Percentiles rank a stretch among this genome's conserved stretches.
Conservation (phyloP, 2,329 filamentous ascomycete genomes). For the Hypoxylon sp. region DNA sequence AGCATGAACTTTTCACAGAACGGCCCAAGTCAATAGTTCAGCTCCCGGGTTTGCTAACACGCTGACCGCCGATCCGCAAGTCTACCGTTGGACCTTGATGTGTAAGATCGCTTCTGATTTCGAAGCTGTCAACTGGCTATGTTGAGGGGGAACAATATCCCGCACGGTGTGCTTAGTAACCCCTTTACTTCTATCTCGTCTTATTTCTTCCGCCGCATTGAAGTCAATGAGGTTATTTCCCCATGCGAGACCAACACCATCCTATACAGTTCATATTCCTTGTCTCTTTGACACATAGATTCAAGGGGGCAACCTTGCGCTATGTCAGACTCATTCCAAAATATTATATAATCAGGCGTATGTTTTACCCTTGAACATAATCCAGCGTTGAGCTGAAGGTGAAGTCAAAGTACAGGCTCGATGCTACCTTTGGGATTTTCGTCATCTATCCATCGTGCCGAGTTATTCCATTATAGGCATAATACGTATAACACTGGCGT, state of each 20-base stretch:
- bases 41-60: neutral
- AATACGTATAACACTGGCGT: neutral
- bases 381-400: neutral
- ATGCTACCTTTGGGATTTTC: conserved; percentile 2
- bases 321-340: neutral
- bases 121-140: neutral
- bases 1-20: conserved; percentile 86
- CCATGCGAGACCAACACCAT: neutral
- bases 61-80: neutral
- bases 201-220: neutral
- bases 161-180: conserved; percentile 1
- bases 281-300: conserved; percentile 5
- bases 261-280: neutral
- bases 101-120: neutral
- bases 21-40: conserved; percentile 29
- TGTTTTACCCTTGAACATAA: conserved; percentile 19
- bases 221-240: conserved; percentile 11
- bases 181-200: neutral
- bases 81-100: neutral
- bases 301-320: conserved; percentile 1
- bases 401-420: conserved; percentile 2
- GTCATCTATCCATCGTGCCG: neutral
- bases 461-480: conserved; percentile 4
- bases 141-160: conserved; percentile 7
- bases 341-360: conserved; percentile 21